Percentiles rank a stretch among this genome's conserved stretches.
These are phyloP conservation scores for Corrigiola litoralis DNA, from an alignment of 179 eudicot genomes.

Conservation along the genomic window DNA sequence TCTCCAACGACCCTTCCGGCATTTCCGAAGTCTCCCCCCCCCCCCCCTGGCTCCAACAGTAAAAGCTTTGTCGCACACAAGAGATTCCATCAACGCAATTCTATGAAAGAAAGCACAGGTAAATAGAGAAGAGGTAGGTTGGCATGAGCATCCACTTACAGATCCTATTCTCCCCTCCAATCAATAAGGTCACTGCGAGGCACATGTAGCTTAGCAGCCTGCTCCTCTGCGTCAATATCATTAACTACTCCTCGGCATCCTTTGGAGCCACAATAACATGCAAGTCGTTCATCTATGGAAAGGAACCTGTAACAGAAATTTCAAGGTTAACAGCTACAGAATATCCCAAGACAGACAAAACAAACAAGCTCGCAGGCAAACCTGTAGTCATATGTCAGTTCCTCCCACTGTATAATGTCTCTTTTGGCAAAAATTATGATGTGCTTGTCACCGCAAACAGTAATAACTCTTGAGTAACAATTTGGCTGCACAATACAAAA, in stretches of 20 bases:
- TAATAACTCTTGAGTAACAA: slow-evolving; percentile 90
- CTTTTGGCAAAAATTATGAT: slow-evolving; percentile 93
- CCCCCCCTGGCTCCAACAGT: too few species aligned
- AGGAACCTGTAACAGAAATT: slow-evolving; percentile 49
- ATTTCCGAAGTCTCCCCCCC: not conserved
- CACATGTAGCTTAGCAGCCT: slow-evolving; percentile 55
- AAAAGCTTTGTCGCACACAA: too few species aligned
- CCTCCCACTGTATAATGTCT: slow-evolving; percentile 85
- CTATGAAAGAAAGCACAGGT: not conserved
- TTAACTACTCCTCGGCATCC: slow-evolving; percentile 94
- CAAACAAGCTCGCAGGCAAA: slow-evolving; percentile 23
- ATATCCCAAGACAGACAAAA: not conserved
- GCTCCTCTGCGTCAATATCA: slow-evolving; percentile 81
- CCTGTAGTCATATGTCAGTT: slow-evolving; percentile 98
- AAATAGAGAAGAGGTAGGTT: not conserved
- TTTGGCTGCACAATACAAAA: slow-evolving; percentile 70
- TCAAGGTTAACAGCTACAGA: slow-evolving; percentile 8
- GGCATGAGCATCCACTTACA: slow-evolving; percentile 18
- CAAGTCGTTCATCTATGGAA: slow-evolving; percentile 79
- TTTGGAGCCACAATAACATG: slow-evolving; percentile 78
- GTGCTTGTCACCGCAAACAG: slow-evolving; percentile 77
- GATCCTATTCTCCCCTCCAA: slow-evolving; percentile 49
- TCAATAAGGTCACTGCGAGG: slow-evolving; percentile 70
- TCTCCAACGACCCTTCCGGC: not conserved
- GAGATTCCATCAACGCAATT: not conserved